A percentile compares a stretch with the other conserved stretches of the same genome.
Conservation (phyloP, 1,284 basidiomycete genomes). For the Limonomyces culmigenus region DNA sequence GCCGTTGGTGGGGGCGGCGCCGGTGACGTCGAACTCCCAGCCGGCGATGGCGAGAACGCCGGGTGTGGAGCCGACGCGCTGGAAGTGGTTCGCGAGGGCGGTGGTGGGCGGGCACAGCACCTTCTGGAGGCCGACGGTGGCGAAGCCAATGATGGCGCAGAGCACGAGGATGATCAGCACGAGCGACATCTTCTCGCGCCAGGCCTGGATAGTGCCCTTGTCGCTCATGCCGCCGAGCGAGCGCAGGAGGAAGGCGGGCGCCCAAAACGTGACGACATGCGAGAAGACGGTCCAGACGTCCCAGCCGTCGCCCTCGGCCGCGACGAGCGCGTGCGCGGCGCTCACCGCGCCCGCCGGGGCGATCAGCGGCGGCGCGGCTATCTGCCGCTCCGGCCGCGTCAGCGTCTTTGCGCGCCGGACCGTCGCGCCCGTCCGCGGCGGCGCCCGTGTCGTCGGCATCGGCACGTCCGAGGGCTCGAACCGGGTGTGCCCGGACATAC, state of each 20-base stretch:
- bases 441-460: slow-evolving; percentile 44
- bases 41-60: slow-evolving; percentile 70
- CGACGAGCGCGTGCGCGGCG: slow-evolving; percentile 16
- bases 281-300: slow-evolving; percentile 76
- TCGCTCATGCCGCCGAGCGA: slow-evolving; percentile 73
- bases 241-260: slow-evolving; percentile 62
- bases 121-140: slow-evolving; percentile 88
- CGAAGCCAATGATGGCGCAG: slow-evolving; percentile 76
- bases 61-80: slow-evolving; percentile 37
- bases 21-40: slow-evolving; percentile 60
- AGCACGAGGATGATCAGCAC: slow-evolving; percentile 74
- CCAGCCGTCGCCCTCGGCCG: slow-evolving; percentile 26
- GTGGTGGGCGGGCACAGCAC: slow-evolving; percentile 71
- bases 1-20: slow-evolving; percentile 26
- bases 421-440: slow-evolving; percentile 35
- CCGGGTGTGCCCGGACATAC: slow-evolving; percentile 7
- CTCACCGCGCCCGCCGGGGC: slow-evolving; percentile 41
- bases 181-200: slow-evolving; percentile 94
- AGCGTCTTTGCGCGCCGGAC: slow-evolving; percentile 85
- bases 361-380: slow-evolving; percentile 88
- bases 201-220: slow-evolving; percentile 70
- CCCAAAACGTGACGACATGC: slow-evolving; percentile 79
- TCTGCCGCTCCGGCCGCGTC: slow-evolving; percentile 86
- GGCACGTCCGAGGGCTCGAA: slow-evolving; percentile 47
- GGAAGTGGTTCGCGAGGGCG: slow-evolving; percentile 44